Evolutionary conservation across 2,329 filamentous ascomycete species (phyloP), one percentile per base, ranked within the genome.

Genomic region (Ophiostoma himal-ulmi): DNA sequence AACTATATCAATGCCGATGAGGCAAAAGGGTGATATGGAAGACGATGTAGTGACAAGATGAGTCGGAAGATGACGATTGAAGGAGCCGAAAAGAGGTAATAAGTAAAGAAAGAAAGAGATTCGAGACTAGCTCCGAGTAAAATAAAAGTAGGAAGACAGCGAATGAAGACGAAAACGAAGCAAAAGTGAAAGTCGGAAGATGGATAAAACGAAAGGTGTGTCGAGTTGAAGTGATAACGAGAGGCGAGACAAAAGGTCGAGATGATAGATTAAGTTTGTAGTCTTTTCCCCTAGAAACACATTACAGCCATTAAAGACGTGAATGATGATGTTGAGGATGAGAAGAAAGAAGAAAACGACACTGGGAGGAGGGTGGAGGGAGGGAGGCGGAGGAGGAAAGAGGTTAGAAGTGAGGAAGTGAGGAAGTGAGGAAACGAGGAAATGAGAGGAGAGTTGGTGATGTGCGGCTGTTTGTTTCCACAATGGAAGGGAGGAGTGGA

Each of bases 231-330:
- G 48, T 62, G 67, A 67, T 60, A 70, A 69, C 67, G 68, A 69
- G 26, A 68, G 57, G 20, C 41, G 30, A 30, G 68, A 70, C 68
- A 71, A 60, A 67, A 71, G 67, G 34, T 26, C n/a, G 13, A 66
- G 68, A 75, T 76, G 41, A 57, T 76, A 39, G 67, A 11, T 22
- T 60, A 26, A 41, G 62, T 3, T 41, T 65, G 20, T 5, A 39
- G 26, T 65, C 26, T 65, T 64, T n/a, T 48, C 20, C 60, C 30
- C 17, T 64, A 72, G 44, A 54, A 36, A 37, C 67, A 67, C 71
- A 69, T 69, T 67, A 72, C 67, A 62, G 48, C 66, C 67, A 68
- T 67, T 57, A 48, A 68, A n/a, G 60, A 66, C 22, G 30, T 67
- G 60, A 30, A 36, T 34, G 44, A 62, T 30, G 26, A 48, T 57